Conservation (phyloP, 805 yeast genomes). For the Barnettozyma californica region DNA sequence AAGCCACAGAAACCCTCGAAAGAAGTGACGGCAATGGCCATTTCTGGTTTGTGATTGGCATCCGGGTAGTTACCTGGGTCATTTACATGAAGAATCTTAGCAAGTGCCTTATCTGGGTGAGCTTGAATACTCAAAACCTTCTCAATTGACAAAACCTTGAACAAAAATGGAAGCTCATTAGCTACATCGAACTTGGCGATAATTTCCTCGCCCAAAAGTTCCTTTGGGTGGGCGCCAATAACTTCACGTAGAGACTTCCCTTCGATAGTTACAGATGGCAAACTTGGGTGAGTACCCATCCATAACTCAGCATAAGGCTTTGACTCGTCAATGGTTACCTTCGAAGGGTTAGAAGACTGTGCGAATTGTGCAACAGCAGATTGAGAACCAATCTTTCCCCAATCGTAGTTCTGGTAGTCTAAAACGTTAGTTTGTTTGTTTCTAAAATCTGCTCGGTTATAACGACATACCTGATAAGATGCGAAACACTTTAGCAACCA, state of each 20-base stretch:
- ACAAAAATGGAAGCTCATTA: constrained; percentile 81
- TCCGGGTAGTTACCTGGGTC: constrained; percentile 97
- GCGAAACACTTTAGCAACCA: constrained; percentile 34
- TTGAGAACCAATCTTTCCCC: constrained; percentile 80
- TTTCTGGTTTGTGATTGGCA: constrained; percentile 98
- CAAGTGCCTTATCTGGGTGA: constrained; percentile 91
- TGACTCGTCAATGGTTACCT: constrained; percentile 55
- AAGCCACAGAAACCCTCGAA: constrained; percentile 99
- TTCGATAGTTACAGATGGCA: constrained; percentile 59
- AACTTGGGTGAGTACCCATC: constrained; percentile 98
- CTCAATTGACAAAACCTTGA: constrained; percentile 88
- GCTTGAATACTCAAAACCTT: constrained; percentile 96
- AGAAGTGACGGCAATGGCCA: constrained; percentile 95
- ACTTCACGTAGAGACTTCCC: constrained; percentile 63
- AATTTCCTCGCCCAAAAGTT: constrained; percentile 53
- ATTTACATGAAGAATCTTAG: constrained; percentile 61
- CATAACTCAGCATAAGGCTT: constrained; percentile 96
- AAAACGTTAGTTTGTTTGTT: constrained; percentile 8
- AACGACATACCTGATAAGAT: constrained; percentile 32
- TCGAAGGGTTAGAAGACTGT: constrained; percentile 53
- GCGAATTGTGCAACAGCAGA: constrained; percentile 92
- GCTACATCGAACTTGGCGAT: constrained; percentile 59
- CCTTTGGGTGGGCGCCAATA: constrained; percentile 52
- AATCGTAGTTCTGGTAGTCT: constrained; percentile 77
- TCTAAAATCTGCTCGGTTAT: not conserved